Conservation (phyloP, 2,329 filamentous ascomycete genomes). For the Alternaria arborescens region DNA sequence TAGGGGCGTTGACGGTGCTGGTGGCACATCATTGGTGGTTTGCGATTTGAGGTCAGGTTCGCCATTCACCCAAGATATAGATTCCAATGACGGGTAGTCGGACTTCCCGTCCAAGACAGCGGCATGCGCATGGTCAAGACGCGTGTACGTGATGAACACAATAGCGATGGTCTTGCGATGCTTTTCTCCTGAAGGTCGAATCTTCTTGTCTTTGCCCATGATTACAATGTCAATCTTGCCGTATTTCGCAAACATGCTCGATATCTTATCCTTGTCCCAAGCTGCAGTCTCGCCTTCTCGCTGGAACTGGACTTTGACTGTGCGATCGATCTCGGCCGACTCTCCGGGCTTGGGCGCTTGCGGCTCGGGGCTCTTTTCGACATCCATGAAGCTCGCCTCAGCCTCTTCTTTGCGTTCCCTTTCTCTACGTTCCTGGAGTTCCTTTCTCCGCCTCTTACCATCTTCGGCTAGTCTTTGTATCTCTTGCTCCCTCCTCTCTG, state of each 20-base stretch:
- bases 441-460: slow-evolving; percentile 63
- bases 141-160: slow-evolving; percentile 65
- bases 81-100: slow-evolving; percentile 61
- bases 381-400: slow-evolving; percentile 43
- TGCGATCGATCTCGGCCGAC: slow-evolving; percentile 63
- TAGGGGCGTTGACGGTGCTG: slow-evolving; percentile 39
- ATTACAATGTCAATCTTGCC: slow-evolving; percentile 66
- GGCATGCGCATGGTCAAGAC: slow-evolving; percentile 65
- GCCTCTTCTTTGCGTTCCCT: slow-evolving; percentile 63
- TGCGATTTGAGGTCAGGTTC: no score
- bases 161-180: slow-evolving; percentile 62
- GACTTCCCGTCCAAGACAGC: slow-evolving; percentile 62
- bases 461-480: slow-evolving; percentile 57
- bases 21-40: slow-evolving; percentile 4
- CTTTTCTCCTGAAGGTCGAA: slow-evolving; percentile 57
- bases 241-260: slow-evolving; percentile 60
- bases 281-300: slow-evolving; percentile 55
- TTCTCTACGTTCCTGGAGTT: slow-evolving; percentile 62
- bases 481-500: slow-evolving; percentile 67
- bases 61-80: slow-evolving; percentile 43
- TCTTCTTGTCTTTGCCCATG: slow-evolving; percentile 65
- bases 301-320: slow-evolving; percentile 65
- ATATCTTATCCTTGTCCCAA: slow-evolving; percentile 59
- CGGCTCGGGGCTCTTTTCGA: slow-evolving; percentile 42
- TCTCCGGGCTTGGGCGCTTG: slow-evolving; percentile 37